phyloP scores from a whole-genome alignment of 805 yeast genomes.

The Starmerella lactis-condensi region DNA sequence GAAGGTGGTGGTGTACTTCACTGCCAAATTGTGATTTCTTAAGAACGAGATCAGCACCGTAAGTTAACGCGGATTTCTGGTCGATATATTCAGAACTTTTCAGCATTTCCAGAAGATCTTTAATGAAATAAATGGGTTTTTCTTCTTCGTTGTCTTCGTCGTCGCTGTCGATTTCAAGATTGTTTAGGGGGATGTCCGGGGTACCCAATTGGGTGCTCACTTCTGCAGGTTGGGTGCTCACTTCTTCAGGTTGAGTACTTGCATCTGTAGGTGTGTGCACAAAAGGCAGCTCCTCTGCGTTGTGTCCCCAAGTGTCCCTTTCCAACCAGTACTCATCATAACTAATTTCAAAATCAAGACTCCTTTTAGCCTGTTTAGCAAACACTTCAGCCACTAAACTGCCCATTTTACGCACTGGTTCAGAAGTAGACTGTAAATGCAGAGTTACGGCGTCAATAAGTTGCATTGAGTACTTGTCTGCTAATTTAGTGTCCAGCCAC shows the following conservation, averaged over 20 bases:
- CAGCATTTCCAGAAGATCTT: constrained; percentile 47
- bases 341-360: constrained; percentile 18
- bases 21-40: constrained; percentile 41
- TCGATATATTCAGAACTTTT: constrained; percentile 30
- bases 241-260: no score
- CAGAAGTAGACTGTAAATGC: constrained; percentile 34
- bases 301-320: no score
- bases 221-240: no score
- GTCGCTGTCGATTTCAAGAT: constrained; percentile 16
- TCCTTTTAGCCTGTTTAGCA: constrained; percentile 15
- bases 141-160: constrained; percentile 23
- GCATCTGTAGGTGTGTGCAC: no score
- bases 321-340: constrained; percentile 10
- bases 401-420: constrained; percentile 33
- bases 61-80: constrained; percentile 32
- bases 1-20: constrained; percentile 43
- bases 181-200: no score
- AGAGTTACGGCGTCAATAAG: constrained; percentile 37
- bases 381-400: constrained; percentile 37
- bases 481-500: constrained; percentile 13
- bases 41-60: constrained; percentile 42
- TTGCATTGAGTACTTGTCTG: constrained; percentile 21
- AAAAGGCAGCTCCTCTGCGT: no score
- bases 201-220: no score
- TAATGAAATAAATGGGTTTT: constrained; percentile 46